phyloP scores from a whole-genome alignment of 2,329 filamentous ascomycete species.

The Teratosphaeria destructans region DNA sequence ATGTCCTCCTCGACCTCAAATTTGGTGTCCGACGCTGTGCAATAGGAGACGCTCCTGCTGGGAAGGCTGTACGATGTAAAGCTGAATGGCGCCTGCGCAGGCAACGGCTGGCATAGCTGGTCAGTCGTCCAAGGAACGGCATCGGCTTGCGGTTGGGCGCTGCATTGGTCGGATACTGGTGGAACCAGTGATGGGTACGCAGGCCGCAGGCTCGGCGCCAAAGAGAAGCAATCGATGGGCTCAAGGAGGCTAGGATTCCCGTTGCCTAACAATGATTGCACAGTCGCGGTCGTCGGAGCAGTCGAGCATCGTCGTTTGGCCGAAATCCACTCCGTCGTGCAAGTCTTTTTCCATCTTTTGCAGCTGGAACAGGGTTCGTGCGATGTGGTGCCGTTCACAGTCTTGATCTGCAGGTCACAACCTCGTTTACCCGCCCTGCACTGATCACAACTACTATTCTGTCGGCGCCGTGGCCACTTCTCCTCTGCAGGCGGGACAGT shows the following conservation, averaged over 20 bases:
- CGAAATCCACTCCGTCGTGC: not conserved
- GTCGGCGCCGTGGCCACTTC: not conserved
- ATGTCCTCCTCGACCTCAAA: not conserved
- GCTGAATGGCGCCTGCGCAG: not conserved
- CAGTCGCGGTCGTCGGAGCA: not conserved
- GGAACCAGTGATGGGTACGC: not conserved
- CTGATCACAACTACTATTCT: not conserved
- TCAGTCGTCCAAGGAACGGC: not conserved
- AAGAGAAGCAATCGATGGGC: not conserved
- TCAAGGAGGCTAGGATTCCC: not conserved
- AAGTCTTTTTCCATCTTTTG: not conserved
- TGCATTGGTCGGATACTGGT: not conserved
- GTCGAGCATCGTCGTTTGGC: not conserved
- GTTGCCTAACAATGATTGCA: not conserved
- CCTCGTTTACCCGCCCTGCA: not conserved
- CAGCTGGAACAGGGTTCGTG: not conserved
- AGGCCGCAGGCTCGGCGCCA: not conserved
- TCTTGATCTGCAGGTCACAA: not conserved
- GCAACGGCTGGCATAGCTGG: not conserved
- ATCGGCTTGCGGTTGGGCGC: not conserved
- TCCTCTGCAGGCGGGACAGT: not conserved
- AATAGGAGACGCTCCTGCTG: not conserved
- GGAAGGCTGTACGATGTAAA: not conserved
- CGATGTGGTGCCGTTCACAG: not conserved
- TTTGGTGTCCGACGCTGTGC: not conserved